Evolutionary conservation across 306 rosid species (phyloP).

Genomic region (Prunus dulcis): DNA sequence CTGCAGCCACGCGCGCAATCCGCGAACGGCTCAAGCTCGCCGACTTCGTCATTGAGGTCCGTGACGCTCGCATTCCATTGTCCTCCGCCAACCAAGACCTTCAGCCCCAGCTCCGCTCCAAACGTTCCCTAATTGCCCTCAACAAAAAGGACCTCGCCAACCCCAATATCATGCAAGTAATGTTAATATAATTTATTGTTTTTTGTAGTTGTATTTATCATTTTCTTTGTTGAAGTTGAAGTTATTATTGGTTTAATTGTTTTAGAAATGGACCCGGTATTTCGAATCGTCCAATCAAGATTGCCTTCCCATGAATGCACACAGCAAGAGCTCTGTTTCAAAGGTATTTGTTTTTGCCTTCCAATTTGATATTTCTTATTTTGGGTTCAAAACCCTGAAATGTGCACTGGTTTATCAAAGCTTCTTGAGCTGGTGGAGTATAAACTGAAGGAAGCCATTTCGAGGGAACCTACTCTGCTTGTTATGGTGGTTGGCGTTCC

Average conservation of each 20-base stretch:
- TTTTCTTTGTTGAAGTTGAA: background rate
- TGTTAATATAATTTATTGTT: background rate
- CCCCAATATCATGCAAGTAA: slow-evolving; percentile 81
- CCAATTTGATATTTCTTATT: background rate
- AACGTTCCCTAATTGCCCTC: slow-evolving; percentile 75
- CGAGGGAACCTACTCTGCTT: slow-evolving; percentile 79
- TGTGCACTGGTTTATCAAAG: slow-evolving; percentile 21
- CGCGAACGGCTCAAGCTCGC: slow-evolving; percentile 69
- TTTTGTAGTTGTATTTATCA: background rate
- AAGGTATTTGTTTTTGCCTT: slow-evolving; percentile 34
- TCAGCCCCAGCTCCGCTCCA: slow-evolving; percentile 57
- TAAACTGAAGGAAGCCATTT: slow-evolving; percentile 73
- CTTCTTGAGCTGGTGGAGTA: slow-evolving; percentile 81
- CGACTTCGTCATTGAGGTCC: slow-evolving; percentile 80
- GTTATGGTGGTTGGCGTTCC: slow-evolving; percentile 97
- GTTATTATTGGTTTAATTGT: background rate
- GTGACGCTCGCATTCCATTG: slow-evolving; percentile 80
- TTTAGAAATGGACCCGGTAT: slow-evolving; percentile 70
- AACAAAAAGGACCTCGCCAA: slow-evolving; percentile 87
- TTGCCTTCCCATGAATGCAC: slow-evolving; percentile 70
- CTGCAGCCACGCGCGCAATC: slow-evolving; percentile 81
- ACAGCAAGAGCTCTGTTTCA: slow-evolving; percentile 73
- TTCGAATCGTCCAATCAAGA: slow-evolving; percentile 65
- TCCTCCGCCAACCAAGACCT: slow-evolving; percentile 75
- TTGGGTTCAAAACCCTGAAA: background rate